phyloP scores from a whole-genome alignment of 352 stramenopile species.

The Globisporangium rhizosaccharum region DNA sequence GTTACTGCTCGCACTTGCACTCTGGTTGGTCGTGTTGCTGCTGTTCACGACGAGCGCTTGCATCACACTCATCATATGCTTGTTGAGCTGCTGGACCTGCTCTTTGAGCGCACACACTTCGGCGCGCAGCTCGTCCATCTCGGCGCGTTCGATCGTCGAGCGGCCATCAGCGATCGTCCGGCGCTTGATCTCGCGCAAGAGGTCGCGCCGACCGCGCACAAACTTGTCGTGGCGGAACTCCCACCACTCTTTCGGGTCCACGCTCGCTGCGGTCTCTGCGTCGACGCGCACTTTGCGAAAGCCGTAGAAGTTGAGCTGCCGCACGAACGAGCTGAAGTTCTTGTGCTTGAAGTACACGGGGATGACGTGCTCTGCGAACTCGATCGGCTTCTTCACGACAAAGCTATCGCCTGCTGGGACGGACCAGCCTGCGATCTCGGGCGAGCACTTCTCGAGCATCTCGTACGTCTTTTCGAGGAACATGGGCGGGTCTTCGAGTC shows the following conservation, averaged over 20 bases:
- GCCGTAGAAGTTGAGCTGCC: constrained; percentile 91
- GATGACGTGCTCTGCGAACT: constrained; percentile 85
- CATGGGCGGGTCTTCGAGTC: constrained; percentile 44
- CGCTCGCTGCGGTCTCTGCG: constrained; percentile 21
- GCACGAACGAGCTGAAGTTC: constrained; percentile 91
- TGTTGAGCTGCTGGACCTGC: constrained; percentile 70
- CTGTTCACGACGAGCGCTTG: constrained; percentile 37
- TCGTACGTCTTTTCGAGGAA: constrained; percentile 91
- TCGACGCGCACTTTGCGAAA: constrained; percentile 82
- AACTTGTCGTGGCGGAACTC: constrained; percentile 88
- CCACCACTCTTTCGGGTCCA: constrained; percentile 68
- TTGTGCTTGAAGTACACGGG: constrained; percentile 91
- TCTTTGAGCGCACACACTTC: constrained; percentile 54
- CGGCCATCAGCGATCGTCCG: constrained; percentile 23
- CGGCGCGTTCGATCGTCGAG: constrained; percentile 42
- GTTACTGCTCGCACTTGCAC: neutral
- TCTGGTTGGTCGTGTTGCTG: neutral
- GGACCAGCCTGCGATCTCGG: constrained; percentile 74
- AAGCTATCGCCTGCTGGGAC: constrained; percentile 70
- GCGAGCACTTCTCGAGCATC: constrained; percentile 80
- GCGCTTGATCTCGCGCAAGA: constrained; percentile 76
- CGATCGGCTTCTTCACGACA: constrained; percentile 82
- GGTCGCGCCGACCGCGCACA: constrained; percentile 47
- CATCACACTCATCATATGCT: constrained; percentile 49
- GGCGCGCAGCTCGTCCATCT: constrained; percentile 64